Evolutionary conservation across 768 basidiomycete genomes (phyloP), one percentile per base, ranked within the genome.

Genomic region (Dioszegia aurantiaca): DNA sequence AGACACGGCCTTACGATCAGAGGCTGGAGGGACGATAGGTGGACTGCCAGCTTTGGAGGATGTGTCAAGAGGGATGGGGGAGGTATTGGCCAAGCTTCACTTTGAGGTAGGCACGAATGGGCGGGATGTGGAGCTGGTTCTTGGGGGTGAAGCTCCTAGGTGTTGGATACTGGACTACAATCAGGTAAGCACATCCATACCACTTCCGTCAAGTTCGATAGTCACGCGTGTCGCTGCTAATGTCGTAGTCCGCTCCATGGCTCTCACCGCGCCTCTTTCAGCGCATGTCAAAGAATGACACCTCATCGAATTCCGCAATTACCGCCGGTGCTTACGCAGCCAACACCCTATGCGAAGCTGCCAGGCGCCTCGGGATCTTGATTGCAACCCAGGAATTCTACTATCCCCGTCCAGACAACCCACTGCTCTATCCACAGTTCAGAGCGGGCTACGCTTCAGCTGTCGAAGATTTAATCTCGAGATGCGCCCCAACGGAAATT

Each of bases 111-210:
- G 51, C 9, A 53, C 36, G 37, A 53, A 24, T 16, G 51, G 2
- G 37, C 12, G 39, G 10, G 51, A 53, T 23, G n/a, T 26, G 5
- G 51, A 53, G 37, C 21, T 24, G 37, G 37, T 53, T 3, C 21
- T 40, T 14, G 51, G 37, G 3, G 51, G 40, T 10, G 19, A 26
- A 8, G 51, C 24, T 9, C 31, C 40, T 4, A 36, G 36, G 24
- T 53, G 51, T 21, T 39, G 24, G 12, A 17, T 53, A 1, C 37
- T 53, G 6, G 51, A 53, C 26, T 53, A 12, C 19, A 53, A 53
- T 23, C 37, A 40, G 23, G 51, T 53, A 23, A 39, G 51, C 21
- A 5, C n/a, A n/a, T n/a, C n/a, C n/a, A n/a, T n/a, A n/a, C n/a
- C n/a, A n/a, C n/a, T n/a, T n/a, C n/a, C n/a, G n/a, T n/a, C n/a